Evolutionary conservation across 805 yeast species (phyloP), one percentile per base, ranked within the genome.

Genomic region (Teunomyces barrocoloradensis): DNA sequence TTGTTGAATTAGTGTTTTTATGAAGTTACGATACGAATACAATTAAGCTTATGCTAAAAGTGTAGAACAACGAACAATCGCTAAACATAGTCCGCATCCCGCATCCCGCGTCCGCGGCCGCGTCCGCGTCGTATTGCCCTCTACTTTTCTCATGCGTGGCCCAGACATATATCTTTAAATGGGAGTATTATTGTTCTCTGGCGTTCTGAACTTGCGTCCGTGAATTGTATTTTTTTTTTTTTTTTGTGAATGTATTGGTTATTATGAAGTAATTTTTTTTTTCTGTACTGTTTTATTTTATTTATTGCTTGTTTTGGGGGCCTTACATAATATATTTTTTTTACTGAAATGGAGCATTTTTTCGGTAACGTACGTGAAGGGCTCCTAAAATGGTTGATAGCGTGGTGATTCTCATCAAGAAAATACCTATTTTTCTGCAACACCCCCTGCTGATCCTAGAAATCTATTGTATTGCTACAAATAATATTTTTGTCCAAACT

Each of bases 1-100:
- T 50, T 64, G 29, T 55, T 64, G 44, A 64, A 64, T 49, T 64
- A 50, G 33, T 18, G 23, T 12, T 35, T 35, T 20, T 20, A 35
- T 25, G 38, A 35, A 35, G 20, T 18, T 35, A 35, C 38, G 38
- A 32, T 32, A 32, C 6, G 18, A 32, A 13, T 32, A 32, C 15
- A 32, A 13, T 13, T 32, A 13, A n/a, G 10, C 12, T 32, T n/a
- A 13, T 13, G 15, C 7, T 6, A 32, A n/a, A 32, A 32, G 18
- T 25, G 27, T 9, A 25, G 27, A 25, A 25, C 27, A 25, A 25
- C 27, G 11, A 25, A 25, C 27, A 9, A 25, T 25, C 27, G 3
- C 27, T 25, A 25, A 25, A 25, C 27, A 25, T 25, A 9, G 27
- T 6, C 4, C 27, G 27, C 27, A 10, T 25, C 27, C 17, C 17